These are phyloP conservation scores for Hyphodiscus sp. DNA, from an alignment of 2,329 filamentous ascomycete species.

Conservation along the genomic window DNA sequence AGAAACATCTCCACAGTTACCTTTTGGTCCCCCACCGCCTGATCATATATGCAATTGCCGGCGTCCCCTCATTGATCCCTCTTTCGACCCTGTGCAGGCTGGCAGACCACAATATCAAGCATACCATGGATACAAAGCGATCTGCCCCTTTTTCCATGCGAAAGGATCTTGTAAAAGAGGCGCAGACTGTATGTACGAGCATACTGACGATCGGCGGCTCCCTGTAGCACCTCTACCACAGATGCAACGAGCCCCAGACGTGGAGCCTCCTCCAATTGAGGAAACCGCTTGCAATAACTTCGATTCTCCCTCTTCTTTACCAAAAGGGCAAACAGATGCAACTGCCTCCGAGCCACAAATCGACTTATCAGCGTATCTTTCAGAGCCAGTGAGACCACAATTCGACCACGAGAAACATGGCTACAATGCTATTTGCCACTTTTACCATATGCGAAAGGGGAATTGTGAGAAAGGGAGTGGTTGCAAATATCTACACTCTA, in stretches of 20 bases:
- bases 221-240: background rate
- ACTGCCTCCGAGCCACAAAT: too few relatives aligned
- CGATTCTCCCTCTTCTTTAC: too few relatives aligned
- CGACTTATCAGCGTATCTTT: too few relatives aligned
- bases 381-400: too few relatives aligned
- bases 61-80: background rate
- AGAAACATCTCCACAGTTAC: background rate
- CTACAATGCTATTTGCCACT: constrained; percentile 11
- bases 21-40: background rate
- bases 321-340: too few relatives aligned
- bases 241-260: too few relatives aligned
- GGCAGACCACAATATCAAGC: background rate
- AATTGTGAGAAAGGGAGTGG: constrained; percentile 5
- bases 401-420: too few relatives aligned
- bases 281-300: background rate
- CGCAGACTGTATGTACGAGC: constrained; percentile 3
- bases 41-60: background rate
- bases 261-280: too few relatives aligned
- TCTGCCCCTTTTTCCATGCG: constrained; percentile 10
- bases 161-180: constrained; percentile 3
- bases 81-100: background rate
- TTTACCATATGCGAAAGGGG: constrained; percentile 5
- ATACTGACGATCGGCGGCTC: constrained; percentile 3
- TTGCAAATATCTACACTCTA: constrained; percentile 13
- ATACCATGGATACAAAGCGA: background rate